A percentile compares a stretch with the other conserved stretches of the same genome.
Conservation (phyloP, 2,329 filamentous ascomycete genomes). For the Onygena corvina region DNA sequence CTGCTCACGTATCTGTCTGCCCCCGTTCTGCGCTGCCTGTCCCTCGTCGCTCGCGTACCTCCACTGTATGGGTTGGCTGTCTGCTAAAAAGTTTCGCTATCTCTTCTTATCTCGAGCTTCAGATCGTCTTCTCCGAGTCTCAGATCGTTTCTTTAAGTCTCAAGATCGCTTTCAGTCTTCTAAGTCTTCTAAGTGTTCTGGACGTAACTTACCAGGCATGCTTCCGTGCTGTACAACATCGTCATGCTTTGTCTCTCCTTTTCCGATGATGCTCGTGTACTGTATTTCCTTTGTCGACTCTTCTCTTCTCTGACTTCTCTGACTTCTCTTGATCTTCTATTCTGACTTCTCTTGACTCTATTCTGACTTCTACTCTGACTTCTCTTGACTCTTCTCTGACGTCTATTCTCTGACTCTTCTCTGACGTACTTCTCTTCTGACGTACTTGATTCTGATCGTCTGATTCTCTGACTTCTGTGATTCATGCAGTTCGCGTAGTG, state of each 20-base stretch:
- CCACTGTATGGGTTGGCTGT: constrained; percentile 33
- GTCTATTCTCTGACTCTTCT: not conserved
- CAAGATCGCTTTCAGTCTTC: no score
- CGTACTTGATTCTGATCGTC: not conserved
- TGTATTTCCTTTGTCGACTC: not conserved
- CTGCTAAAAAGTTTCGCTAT: constrained; percentile 34
- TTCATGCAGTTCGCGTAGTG: constrained; percentile 1
- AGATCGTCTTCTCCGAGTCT: not conserved
- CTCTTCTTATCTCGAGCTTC: constrained; percentile 6
- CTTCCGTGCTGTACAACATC: no score
- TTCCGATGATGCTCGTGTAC: no score
- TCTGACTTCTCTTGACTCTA: no score
- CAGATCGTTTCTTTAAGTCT: not conserved
- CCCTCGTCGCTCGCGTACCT: not conserved
- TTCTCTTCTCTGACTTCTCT: not conserved
- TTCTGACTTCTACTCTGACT: not conserved
- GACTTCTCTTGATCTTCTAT: not conserved
- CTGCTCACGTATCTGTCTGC: not conserved
- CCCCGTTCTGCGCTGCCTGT: constrained; percentile 18
- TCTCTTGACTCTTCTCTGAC: not conserved
- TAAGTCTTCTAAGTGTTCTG: no score
- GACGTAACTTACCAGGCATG: no score
- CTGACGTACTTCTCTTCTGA: not conserved
- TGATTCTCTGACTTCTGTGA: no score
- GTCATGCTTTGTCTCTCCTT: not conserved